phyloP scores from a whole-genome alignment of 2,329 filamentous ascomycete genomes.

The Lasiodiplodia sp. region DNA sequence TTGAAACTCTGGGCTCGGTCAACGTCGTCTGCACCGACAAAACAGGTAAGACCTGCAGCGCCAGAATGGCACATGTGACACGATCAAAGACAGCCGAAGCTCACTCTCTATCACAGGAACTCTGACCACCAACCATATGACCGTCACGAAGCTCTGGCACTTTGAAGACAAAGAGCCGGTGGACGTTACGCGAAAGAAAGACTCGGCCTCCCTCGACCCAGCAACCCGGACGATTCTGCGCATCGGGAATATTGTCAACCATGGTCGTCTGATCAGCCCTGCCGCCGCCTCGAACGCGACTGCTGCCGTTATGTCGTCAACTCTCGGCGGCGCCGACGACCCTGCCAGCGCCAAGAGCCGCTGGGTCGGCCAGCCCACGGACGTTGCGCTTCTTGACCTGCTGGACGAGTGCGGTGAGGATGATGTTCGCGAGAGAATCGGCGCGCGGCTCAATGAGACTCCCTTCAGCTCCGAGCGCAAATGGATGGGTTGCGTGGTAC shows the following conservation, averaged over 20 bases:
- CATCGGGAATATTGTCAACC: conserved; percentile 96
- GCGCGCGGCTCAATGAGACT: conserved; percentile 81
- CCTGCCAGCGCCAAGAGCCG: conserved; percentile 75
- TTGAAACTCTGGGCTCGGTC: conserved; percentile 96
- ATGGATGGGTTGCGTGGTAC: conserved; percentile 96
- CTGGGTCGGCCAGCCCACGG: conserved; percentile 96
- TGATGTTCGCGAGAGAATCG: conserved; percentile 85
- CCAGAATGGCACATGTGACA: not conserved
- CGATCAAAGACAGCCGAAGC: not conserved
- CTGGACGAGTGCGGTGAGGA: conserved; percentile 91
- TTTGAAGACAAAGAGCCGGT: conserved; percentile 72
- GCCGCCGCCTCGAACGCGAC: conserved; percentile 77
- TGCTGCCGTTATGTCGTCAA: conserved; percentile 85
- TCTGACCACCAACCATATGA: conserved; percentile 98
- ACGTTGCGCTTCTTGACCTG: conserved; percentile 95
- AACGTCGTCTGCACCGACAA: conserved; percentile 99
- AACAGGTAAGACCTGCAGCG: conserved; percentile 65
- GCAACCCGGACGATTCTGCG: conserved; percentile 83
- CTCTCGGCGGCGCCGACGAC: conserved; percentile 64
- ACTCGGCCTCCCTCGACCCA: conserved; percentile 67
- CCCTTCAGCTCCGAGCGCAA: conserved; percentile 98
- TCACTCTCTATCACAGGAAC: conserved; percentile 65
- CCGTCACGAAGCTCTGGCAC: conserved; percentile 94
- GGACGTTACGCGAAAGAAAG: conserved; percentile 63
- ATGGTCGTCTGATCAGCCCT: conserved; percentile 79